Base-by-base conservation (phyloP, 2,329 filamentous ascomycete species). In the Cordyceps militaris region DNA sequence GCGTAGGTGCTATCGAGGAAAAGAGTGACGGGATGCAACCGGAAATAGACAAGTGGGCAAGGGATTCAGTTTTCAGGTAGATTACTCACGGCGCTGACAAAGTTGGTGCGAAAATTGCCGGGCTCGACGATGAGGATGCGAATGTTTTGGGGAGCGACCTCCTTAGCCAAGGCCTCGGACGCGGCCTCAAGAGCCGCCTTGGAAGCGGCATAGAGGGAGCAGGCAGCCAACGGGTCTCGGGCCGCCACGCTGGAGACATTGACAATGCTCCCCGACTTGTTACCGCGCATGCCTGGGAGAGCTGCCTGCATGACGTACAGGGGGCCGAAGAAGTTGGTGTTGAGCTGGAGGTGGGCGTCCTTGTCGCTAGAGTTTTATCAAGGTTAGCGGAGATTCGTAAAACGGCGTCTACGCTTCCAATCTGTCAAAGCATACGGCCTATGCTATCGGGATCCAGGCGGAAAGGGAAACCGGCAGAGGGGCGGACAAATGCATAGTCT, bases 61-160 rank as follows among this genome's bases (percentile, higher is more conserved):
- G n/a, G n/a, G n/a, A n/a, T n/a, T n/a, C n/a, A n/a, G n/a, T n/a
- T n/a, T n/a, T n/a, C n/a, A n/a, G n/a, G n/a, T n/a, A n/a, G n/a
- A n/a, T n/a, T 16, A 32, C 53, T 34, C 36, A 62, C 66, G 50
- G 65, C 64, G 42, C 59, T 58, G 23, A 79, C 65, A 56, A 79
- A 75, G n/a, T 74, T 73, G 11, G 78, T 81, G 3, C 78, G 70
- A 60, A 79, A 81, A 40, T 72, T 74, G 2, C 79, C 79, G 0
- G 76, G 77, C 63, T 81, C 77, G 21, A 81, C 68, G 13, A 77
- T 67, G 3, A 74, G 70, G 16, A 75, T 74, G 13, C 66, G 54
- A 56, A 81, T 75, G 14, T 71, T 72, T 14, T 79, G 71, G 2
- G 73, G 71, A 11, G 67, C 71, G 1, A 77, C 67, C 62, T 81